Evolutionary conservation across 208 protist genomes (phyloP), one percentile per base, ranked within the genome.

Genomic region (Acanthamoeba lugdunensis): DNA sequence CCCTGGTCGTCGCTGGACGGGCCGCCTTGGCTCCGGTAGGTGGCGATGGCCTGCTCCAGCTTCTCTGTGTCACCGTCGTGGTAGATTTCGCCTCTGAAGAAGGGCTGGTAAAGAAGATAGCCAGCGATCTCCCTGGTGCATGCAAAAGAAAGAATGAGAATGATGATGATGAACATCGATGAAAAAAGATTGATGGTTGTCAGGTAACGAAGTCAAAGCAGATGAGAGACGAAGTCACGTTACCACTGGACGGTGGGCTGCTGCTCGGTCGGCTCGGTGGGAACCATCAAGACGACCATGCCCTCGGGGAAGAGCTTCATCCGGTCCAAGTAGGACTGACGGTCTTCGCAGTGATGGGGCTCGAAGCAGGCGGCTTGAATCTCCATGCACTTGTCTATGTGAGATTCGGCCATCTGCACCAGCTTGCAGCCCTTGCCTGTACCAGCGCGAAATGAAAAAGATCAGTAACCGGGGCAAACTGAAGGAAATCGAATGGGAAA

Each of bases 101-200:
- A 90, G 28, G 82, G 82, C 33, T 90, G 82, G 52, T 71, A 90
- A 23, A 90, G 82, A 23, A 90, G n/a, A n/a, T 90, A 90, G n/a
- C 82, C 82, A 90, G 82, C 82, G n/a, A 90, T 90, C 82, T 82
- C 73, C 73, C 73, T 82, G 73, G 0, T 75, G 14, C 1, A 48
- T 48, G 45, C 45, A 48, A 65, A 65, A 6, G 14, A 65, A 21
- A 71, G 65, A 71, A 71, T 41, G 1, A 71, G 16, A 37, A 8
- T 71, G 16, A 71, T 33, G 7, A 25, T 37, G 33, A 37, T 71
- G 11, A 71, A 30, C 7, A 25, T 71, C 2, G 23, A 28, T 14
- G 16, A 37, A 71, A 71, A 18, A 37, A 37, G 16, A 16, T 18
- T 71, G 18, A 71, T 18, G 14, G 33, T 54, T 65, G 58, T 65